Evolutionary conservation across 2,329 filamentous ascomycete species (phyloP), one percentile per base, ranked within the genome.

Genomic region (Chrysoporthe puriensis): DNA sequence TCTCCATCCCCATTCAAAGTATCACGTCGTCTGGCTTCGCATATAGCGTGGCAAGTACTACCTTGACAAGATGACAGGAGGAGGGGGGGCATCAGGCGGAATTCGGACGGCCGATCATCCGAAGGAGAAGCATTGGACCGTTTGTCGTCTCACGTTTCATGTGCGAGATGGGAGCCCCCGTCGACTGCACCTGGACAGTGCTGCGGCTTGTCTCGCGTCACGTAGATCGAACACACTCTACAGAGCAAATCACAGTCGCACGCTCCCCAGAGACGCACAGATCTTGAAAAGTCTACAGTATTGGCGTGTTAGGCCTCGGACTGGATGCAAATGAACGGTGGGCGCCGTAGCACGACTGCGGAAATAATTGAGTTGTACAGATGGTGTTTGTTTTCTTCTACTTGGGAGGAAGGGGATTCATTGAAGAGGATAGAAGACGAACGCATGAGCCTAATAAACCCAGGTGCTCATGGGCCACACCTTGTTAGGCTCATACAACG

Each of bases 101-200:
- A 54, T 64, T 62, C 66, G 62, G 66, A 65, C 62, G 57, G 66
- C 46, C 21, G 66, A 68, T 62, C 66, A 68, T 60, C 66, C 66
- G 66, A 68, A 63, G 66, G 65, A 63, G 32, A 50, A 62, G 14
- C 42, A 63, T 11, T 46, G 52, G 50, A n/a, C 54, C 52, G 52
- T 62, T 21, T 63, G 26, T 54, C 34, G 62, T 46, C 66, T 68
- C 32, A 54, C 18, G 54, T 57, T 57, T 57, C 54, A 57, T n/a
- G 4, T 43, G 44, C 13, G 32, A 36, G 32, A 11, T 14, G n/a
- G 42, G 50, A 11, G 18, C 7, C 62, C 21, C 63, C 26, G 16
- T 36, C 34, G 57, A 40, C 11, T 44, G 26, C 16, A 14, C 54
- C 16, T 57, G 52, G 3, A 52, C 9, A 6, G 14, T 54, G 50